These are phyloP conservation scores for Chytriomyces hyalinus DNA, from an alignment of 192 early-diverging fungal species.

Conservation along the genomic window DNA sequence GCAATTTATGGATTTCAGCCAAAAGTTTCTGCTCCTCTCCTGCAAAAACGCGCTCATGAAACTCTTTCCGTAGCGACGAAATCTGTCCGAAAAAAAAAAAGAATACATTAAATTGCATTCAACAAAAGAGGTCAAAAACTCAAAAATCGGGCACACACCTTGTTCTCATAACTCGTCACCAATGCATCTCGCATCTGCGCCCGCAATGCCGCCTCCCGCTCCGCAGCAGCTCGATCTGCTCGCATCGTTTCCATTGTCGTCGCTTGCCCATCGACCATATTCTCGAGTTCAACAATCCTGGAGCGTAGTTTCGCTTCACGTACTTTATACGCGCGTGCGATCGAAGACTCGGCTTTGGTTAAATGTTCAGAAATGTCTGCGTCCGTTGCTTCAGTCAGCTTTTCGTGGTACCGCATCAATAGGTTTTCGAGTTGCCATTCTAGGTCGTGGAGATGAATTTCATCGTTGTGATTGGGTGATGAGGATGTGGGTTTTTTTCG, in stretches of 20 bases:
- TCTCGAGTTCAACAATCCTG: constrained; percentile 35
- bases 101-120: no score
- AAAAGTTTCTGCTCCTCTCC: constrained; percentile 40
- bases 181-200: constrained; percentile 30
- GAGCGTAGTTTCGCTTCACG: constrained; percentile 36
- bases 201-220: constrained; percentile 24
- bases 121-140: no score
- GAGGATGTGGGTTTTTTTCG: not conserved
- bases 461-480: not conserved
- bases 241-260: constrained; percentile 27
- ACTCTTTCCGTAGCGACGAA: constrained; percentile 31
- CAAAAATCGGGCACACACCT: not conserved
- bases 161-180: constrained; percentile 37
- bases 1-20: constrained; percentile 27
- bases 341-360: constrained; percentile 20
- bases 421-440: constrained; percentile 39
- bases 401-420: constrained; percentile 25
- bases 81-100: constrained; percentile 2
- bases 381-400: constrained; percentile 31
- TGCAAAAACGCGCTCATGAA: constrained; percentile 40
- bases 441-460: constrained; percentile 23
- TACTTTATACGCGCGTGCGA: constrained; percentile 20
- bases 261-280: constrained; percentile 35
- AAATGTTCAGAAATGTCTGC: constrained; percentile 24
- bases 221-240: constrained; percentile 27